These are phyloP conservation scores for Collybiopsis luxurians DNA, from an alignment of 768 basidiomycete genomes.

Conservation along the genomic window DNA sequence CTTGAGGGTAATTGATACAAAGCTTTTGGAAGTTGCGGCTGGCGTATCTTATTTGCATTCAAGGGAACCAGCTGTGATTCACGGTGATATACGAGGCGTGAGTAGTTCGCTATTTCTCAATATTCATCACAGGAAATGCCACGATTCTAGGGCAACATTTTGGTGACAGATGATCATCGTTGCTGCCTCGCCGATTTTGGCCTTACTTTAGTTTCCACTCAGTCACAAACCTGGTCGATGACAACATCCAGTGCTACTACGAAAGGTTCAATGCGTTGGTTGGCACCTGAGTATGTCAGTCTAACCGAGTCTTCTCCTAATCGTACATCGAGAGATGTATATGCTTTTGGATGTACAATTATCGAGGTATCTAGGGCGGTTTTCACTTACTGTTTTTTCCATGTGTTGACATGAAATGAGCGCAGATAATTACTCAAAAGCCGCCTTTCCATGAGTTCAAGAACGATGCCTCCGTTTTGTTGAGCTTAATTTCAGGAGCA, in stretches of 20 bases:
- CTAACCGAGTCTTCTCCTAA: neutral
- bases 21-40: constrained; percentile 12
- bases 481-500: neutral
- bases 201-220: constrained; percentile 11
- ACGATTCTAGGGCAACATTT: constrained; percentile 16
- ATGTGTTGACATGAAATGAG: no score
- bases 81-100: constrained; percentile 22
- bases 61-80: constrained; percentile 19
- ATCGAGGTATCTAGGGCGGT: constrained; percentile 18
- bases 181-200: constrained; percentile 21
- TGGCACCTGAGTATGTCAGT: constrained; percentile 22
- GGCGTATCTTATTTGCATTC: constrained; percentile 24
- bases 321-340: constrained; percentile 17
- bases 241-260: no score
- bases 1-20: neutral
- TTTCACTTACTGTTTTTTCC: neutral
- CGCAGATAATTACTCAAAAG: neutral
- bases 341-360: constrained; percentile 23
- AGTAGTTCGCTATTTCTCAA: neutral
- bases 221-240: neutral
- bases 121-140: neutral
- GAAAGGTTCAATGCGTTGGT: constrained; percentile 17
- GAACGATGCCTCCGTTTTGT: neutral
- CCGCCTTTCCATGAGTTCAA: neutral
- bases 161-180: constrained; percentile 15